A percentile compares a stretch with the other conserved stretches of the same genome.
phyloP scores from a whole-genome alignment of 192 early-diverging fungal genomes.

The Irineochytrium annulatum region DNA sequence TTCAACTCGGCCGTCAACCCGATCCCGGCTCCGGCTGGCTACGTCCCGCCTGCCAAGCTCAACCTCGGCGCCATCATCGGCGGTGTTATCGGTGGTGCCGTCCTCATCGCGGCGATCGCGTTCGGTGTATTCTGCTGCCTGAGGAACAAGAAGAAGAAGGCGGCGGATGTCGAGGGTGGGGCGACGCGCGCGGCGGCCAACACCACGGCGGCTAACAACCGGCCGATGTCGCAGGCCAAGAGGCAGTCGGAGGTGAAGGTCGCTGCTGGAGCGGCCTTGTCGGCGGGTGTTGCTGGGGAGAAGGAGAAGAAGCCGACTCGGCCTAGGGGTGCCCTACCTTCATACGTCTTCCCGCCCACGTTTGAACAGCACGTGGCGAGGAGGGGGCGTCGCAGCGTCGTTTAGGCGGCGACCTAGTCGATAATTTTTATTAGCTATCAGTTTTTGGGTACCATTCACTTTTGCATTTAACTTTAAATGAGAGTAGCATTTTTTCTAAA shows the following conservation, averaged over 20 bases:
- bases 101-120: conserved; percentile 13
- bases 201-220: background rate
- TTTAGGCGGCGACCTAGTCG: too few species aligned
- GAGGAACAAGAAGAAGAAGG: background rate
- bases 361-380: conserved; percentile 23
- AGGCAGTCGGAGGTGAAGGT: background rate
- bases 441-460: too few species aligned
- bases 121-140: conserved; percentile 12
- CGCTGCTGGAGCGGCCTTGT: background rate
- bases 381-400: conserved; percentile 9
- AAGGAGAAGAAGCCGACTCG: background rate
- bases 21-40: background rate
- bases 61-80: conserved; percentile 17
- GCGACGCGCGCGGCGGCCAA: background rate
- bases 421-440: too few species aligned
- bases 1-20: background rate
- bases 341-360: conserved; percentile 18
- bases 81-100: conserved; percentile 16
- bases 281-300: conserved; percentile 4
- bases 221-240: background rate
- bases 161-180: background rate
- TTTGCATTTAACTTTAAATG: too few species aligned
- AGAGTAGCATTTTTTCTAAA: too few species aligned
- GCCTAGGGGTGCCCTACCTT: conserved; percentile 5
- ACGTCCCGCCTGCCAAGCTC: background rate